phyloP scores from a whole-genome alignment of 2,329 filamentous ascomycete genomes.

The Monosporascus cannonballus region DNA sequence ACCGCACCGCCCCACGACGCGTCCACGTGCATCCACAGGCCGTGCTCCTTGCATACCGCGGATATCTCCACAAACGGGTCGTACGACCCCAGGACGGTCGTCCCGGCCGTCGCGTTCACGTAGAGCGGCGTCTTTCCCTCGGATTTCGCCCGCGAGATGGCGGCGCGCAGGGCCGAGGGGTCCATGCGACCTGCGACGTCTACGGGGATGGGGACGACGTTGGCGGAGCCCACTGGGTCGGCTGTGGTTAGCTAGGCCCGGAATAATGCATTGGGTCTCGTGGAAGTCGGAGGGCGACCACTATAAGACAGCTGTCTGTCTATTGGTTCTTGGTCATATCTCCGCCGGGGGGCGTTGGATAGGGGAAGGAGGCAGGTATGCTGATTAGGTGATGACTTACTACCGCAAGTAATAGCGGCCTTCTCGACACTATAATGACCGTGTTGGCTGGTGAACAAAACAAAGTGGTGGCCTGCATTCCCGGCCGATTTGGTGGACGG shows the following conservation, averaged over 20 bases:
- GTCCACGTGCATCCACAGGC: constrained; percentile 90
- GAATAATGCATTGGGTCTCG: background rate
- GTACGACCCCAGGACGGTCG: constrained; percentile 85
- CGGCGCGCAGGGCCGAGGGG: constrained; percentile 54
- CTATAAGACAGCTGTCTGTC: no score
- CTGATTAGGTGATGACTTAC: background rate
- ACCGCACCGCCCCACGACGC: constrained; percentile 85
- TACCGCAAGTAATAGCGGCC: constrained; percentile 82
- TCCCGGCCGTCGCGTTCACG: constrained; percentile 92
- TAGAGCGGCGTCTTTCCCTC: constrained; percentile 81
- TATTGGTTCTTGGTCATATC: background rate
- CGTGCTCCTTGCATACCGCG: constrained; percentile 41
- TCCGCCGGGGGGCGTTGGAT: background rate
- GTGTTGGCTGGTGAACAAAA: constrained; percentile 82
- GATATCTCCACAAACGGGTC: constrained; percentile 75
- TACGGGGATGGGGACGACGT: constrained; percentile 69
- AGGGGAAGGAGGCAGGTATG: background rate
- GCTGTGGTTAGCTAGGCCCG: background rate
- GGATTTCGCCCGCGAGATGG: constrained; percentile 54
- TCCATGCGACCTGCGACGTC: constrained; percentile 69
- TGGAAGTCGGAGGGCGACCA: no score
- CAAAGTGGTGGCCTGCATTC: constrained; percentile 60
- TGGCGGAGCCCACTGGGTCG: constrained; percentile 55
- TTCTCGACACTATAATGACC: constrained; percentile 96
- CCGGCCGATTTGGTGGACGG: constrained; percentile 71